These are phyloP conservation scores for Cladosporium cucumerinum DNA, from an alignment of 2,329 filamentous ascomycete genomes.

Conservation along the genomic window DNA sequence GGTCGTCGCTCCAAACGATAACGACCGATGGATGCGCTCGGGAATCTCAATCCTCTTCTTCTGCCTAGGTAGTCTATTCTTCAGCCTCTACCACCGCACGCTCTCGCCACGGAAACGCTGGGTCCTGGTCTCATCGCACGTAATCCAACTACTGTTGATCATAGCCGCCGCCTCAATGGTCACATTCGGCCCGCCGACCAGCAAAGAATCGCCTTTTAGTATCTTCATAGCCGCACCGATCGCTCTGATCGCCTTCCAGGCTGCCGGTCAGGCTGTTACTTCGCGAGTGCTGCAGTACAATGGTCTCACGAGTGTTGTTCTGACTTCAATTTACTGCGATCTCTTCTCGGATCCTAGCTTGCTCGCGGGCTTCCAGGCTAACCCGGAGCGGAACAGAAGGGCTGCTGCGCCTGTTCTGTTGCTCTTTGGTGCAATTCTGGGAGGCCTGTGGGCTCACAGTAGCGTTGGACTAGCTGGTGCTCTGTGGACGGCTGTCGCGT, in stretches of 20 bases:
- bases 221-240: conserved; percentile 60
- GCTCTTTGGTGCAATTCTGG: conserved; percentile 52
- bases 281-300: conserved; percentile 68
- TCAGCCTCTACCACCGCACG: conserved; percentile 64
- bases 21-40: conserved; percentile 67
- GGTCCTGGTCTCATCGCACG: conserved; percentile 54
- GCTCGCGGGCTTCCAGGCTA: conserved; percentile 39
- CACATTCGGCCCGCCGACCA: conserved; percentile 33
- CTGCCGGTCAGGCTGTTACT: conserved; percentile 71
- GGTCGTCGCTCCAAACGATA: conserved; percentile 49
- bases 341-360: conserved; percentile 64
- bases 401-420: conserved; percentile 50
- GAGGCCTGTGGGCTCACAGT: conserved; percentile 55
- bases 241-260: conserved; percentile 70
- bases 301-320: conserved; percentile 72
- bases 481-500: conserved; percentile 46
- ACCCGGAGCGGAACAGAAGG: conserved; percentile 54
- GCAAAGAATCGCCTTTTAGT: conserved; percentile 24
- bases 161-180: conserved; percentile 43
- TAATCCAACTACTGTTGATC: conserved; percentile 41
- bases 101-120: conserved; percentile 62
- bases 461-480: conserved; percentile 50
- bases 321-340: conserved; percentile 81
- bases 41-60: conserved; percentile 67
- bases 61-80: conserved; percentile 68